A percentile compares a stretch with the other conserved stretches of the same genome.
These are phyloP conservation scores for Yamadazyma sp. DNA, from an alignment of 1,139 yeast genomes.

Conservation along the genomic window DNA sequence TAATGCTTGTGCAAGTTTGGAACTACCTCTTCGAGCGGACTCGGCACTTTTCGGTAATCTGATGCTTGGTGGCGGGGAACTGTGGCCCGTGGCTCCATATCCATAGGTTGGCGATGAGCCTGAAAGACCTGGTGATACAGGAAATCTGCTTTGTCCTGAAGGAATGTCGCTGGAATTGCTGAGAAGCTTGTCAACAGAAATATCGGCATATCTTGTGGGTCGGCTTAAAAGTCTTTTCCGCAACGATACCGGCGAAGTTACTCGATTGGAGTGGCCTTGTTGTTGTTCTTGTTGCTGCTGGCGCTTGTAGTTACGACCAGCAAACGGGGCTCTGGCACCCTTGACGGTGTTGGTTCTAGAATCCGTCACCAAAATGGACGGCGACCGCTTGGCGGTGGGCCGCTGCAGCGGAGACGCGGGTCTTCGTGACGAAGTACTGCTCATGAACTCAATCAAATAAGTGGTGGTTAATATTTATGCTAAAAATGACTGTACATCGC, in stretches of 20 bases:
- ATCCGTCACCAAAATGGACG: constrained; percentile 91
- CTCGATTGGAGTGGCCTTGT: background rate
- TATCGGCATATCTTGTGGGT: constrained; percentile 57
- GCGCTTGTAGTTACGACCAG: constrained; percentile 52
- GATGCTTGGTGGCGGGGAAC: constrained; percentile 17
- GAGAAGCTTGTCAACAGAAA: constrained; percentile 68
- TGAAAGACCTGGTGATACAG: constrained; percentile 22
- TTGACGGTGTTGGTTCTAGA: constrained; percentile 59
- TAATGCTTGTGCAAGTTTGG: constrained; percentile 63
- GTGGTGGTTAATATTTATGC: background rate
- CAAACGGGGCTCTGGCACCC: constrained; percentile 83
- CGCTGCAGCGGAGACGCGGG: constrained; percentile 23
- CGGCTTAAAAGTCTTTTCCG: constrained; percentile 14
- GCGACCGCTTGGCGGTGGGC: constrained; percentile 85
- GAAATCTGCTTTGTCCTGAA: constrained; percentile 62
- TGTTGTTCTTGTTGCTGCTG: constrained; percentile 36
- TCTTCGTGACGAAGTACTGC: constrained; percentile 7
- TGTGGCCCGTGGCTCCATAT: constrained; percentile 9
- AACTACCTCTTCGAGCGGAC: constrained; percentile 40
- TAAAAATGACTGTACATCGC: constrained; percentile 1
- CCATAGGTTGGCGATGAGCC: constrained; percentile 11
- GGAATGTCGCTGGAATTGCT: constrained; percentile 85
- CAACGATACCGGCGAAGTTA: constrained; percentile 9
- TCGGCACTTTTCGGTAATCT: constrained; percentile 7
- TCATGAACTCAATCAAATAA: background rate